Evolutionary conservation across 129 eudicot genomes (phyloP).

Genomic region (Lonicera japonica): DNA sequence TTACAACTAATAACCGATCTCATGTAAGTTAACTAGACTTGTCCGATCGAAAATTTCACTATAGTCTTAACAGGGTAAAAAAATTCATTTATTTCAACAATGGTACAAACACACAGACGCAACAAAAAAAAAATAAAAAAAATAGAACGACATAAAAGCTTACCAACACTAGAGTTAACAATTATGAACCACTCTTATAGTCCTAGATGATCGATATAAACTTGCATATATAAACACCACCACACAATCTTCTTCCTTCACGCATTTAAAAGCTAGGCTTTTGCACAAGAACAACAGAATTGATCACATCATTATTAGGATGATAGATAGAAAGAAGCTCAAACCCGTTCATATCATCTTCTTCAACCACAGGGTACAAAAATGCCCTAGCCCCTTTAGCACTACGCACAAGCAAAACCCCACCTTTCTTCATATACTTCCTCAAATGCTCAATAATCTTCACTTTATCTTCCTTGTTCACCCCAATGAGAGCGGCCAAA

Average conservation of each 20-base stretch:
- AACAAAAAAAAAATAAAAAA: no score
- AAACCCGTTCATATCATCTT: conserved; percentile 11
- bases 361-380: conserved; percentile 25
- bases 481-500: conserved; percentile 28
- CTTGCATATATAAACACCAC: no score
- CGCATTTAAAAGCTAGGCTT: conserved; percentile 10
- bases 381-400: conserved; percentile 25
- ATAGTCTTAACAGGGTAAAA: no score
- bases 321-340: conserved; percentile 22
- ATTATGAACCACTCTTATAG: background rate
- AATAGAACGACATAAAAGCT: no score
- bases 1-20: no score
- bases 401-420: conserved; percentile 17
- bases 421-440: conserved; percentile 20
- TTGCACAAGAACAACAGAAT: conserved; percentile 19
- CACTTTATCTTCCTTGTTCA: conserved; percentile 19
- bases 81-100: no score
- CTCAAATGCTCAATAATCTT: conserved; percentile 16
- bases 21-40: no score
- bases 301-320: conserved; percentile 25
- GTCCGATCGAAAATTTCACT: no score
- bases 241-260: background rate
- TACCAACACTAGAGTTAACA: no score
- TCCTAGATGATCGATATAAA: no score
- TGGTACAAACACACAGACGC: no score